phyloP scores from a whole-genome alignment of 140 eudicot species.

The Bidens hawaiensis region DNA sequence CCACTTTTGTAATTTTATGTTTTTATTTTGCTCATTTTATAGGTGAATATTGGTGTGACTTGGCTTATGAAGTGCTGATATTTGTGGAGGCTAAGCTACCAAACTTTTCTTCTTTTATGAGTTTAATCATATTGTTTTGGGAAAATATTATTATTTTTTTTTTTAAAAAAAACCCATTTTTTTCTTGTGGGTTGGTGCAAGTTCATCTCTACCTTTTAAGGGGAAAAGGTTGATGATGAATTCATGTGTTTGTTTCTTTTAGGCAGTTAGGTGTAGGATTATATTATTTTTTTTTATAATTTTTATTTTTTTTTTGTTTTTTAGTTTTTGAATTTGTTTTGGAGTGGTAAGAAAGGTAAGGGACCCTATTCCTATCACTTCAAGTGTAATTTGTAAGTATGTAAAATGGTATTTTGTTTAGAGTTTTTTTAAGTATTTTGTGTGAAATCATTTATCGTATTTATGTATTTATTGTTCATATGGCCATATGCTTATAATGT shows the following conservation, averaged over 20 bases:
- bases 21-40: slow-evolving; percentile 12
- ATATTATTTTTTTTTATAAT: background rate
- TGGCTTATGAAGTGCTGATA: slow-evolving; percentile 21
- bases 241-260: slow-evolving; percentile 27
- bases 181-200: slow-evolving; percentile 31
- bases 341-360: slow-evolving; percentile 28
- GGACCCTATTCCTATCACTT: slow-evolving; percentile 31
- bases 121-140: slow-evolving; percentile 20
- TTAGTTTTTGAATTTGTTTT: slow-evolving; percentile 10
- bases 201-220: slow-evolving; percentile 26
- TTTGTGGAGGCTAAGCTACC: slow-evolving; percentile 35
- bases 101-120: slow-evolving; percentile 25
- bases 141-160: slow-evolving; percentile 1
- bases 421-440: slow-evolving; percentile 19
- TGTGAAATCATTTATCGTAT: slow-evolving; percentile 15
- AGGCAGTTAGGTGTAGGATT: slow-evolving; percentile 31
- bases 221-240: slow-evolving; percentile 33
- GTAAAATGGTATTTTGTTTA: slow-evolving; percentile 27
- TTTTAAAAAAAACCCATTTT: slow-evolving; percentile 1
- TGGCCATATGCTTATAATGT: background rate
- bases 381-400: slow-evolving; percentile 38
- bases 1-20: background rate
- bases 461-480: background rate
- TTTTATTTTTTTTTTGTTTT: background rate
- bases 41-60: slow-evolving; percentile 21